Conservation (phyloP, 768 basidiomycete genomes). For the Amanita subjunquillea region DNA sequence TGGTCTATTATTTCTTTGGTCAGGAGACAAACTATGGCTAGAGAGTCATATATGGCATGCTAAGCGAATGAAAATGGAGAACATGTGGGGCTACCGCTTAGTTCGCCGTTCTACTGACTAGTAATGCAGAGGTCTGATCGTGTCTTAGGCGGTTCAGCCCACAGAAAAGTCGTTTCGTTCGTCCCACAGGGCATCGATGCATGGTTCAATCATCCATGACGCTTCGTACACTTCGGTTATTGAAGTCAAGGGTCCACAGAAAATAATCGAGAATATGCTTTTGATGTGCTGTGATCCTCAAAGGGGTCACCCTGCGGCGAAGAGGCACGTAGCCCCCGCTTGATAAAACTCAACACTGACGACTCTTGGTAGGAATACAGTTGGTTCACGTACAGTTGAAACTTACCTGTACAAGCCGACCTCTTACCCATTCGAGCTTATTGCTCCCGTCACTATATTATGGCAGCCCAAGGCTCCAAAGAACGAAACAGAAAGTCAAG, state of each 20-base stretch:
- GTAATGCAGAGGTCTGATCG: not conserved
- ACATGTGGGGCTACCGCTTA: constrained; percentile 85
- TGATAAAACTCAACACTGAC: not conserved
- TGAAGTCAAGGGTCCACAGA: constrained; percentile 60
- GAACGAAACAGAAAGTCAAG: constrained; percentile 11
- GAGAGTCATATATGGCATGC: constrained; percentile 98
- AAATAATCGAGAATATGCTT: constrained; percentile 39
- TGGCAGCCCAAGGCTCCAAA: constrained; percentile 43
- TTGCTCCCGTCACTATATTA: constrained; percentile 63
- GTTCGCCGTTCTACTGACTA: constrained; percentile 26
- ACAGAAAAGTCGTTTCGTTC: constrained; percentile 90
- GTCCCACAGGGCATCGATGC: constrained; percentile 80
- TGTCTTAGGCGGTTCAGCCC: constrained; percentile 61
- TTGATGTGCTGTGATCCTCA: constrained; percentile 56
- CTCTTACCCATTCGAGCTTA: constrained; percentile 57
- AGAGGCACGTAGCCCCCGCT: constrained; percentile 32
- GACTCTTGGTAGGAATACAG: constrained; percentile 36
- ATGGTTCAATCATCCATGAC: constrained; percentile 83
- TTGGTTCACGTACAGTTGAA: constrained; percentile 57
- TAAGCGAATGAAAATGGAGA: constrained; percentile 92
- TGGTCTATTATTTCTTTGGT: not conserved
- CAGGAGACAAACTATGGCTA: constrained; percentile 86
- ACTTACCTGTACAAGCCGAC: constrained; percentile 55
- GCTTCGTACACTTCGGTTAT: constrained; percentile 76
- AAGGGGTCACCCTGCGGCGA: constrained; percentile 45